These are phyloP conservation scores for Vararia minispora DNA, from an alignment of 768 basidiomycete species.

Conservation along the genomic window DNA sequence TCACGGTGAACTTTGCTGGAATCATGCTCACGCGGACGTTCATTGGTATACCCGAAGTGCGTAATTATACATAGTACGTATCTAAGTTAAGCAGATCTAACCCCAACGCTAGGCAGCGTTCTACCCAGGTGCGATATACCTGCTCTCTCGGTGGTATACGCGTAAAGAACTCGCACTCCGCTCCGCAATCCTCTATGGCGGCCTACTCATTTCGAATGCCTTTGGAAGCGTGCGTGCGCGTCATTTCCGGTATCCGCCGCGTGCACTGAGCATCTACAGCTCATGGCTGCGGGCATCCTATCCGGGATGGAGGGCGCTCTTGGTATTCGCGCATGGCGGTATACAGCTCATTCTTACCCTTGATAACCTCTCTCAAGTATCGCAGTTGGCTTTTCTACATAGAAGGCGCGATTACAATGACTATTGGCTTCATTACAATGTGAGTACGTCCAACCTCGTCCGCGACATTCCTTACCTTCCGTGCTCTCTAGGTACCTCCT, in stretches of 20 bases:
- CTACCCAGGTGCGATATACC: slow-evolving; percentile 44
- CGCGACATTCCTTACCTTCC: not conserved
- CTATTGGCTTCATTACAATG: slow-evolving; percentile 44
- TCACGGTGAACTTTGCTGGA: slow-evolving; percentile 42
- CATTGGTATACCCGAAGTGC: slow-evolving; percentile 50
- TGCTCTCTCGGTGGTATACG: slow-evolving; percentile 28
- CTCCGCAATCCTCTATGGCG: slow-evolving; percentile 47
- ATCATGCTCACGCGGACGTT: slow-evolving; percentile 48
- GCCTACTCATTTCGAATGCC: slow-evolving; percentile 53
- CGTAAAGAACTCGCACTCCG: slow-evolving; percentile 56
- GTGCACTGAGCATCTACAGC: slow-evolving; percentile 21
- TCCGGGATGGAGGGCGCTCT: slow-evolving; percentile 54
- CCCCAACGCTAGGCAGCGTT: slow-evolving; percentile 36
- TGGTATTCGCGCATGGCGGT: slow-evolving; percentile 64
- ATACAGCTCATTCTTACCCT: slow-evolving; percentile 25
- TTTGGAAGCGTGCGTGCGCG: slow-evolving; percentile 46
- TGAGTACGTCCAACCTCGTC: slow-evolving; percentile 17
- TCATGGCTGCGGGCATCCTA: slow-evolving; percentile 70
- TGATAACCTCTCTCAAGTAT: not conserved
- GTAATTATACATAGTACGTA: not conserved
- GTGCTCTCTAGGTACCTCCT: slow-evolving; percentile 36
- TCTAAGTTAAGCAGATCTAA: not conserved
- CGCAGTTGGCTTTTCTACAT: slow-evolving; percentile 54
- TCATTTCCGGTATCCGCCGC: not conserved
- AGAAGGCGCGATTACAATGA: slow-evolving; percentile 57